Evolutionary conservation across 176 grass and related monocot genomes (phyloP).

Genomic region (Miscanthus lutarioriparius): DNA sequence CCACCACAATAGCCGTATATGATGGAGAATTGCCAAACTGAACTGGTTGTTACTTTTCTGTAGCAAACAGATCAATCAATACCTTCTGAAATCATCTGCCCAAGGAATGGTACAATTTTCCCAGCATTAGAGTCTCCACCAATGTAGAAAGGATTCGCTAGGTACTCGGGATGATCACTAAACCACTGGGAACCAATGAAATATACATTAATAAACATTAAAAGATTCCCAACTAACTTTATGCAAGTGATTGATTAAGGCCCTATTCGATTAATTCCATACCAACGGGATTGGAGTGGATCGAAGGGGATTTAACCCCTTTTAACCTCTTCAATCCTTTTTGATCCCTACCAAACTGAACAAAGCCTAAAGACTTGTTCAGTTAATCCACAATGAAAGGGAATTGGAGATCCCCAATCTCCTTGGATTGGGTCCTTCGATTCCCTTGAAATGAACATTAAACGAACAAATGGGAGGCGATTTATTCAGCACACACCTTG

Average conservation of each 20-base stretch:
- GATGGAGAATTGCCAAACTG: background rate
- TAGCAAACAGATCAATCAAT: background rate
- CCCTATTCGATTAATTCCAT: background rate
- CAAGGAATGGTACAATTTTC: background rate
- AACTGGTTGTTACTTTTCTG: background rate
- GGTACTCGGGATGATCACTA: background rate
- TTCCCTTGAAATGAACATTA: too few species aligned
- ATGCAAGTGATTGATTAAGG: background rate
- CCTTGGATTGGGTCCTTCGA: too few species aligned
- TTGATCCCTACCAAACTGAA: too few species aligned
- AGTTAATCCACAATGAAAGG: too few species aligned
- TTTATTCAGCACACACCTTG: background rate
- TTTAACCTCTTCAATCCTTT: too few species aligned
- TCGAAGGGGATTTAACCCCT: too few species aligned
- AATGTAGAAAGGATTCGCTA: background rate
- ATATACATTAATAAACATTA: background rate
- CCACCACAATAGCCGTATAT: background rate
- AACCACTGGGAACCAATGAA: background rate
- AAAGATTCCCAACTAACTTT: background rate
- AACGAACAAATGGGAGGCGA: too few species aligned
- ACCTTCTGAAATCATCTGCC: slow-evolving; percentile 22
- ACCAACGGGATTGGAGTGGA: too few species aligned
- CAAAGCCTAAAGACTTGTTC: too few species aligned
- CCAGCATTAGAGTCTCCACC: slow-evolving; percentile 22
- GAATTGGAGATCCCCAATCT: too few species aligned